These are phyloP conservation scores for Trichoderma sp. DNA, from an alignment of 2,329 filamentous ascomycete genomes.

Conservation along the genomic window DNA sequence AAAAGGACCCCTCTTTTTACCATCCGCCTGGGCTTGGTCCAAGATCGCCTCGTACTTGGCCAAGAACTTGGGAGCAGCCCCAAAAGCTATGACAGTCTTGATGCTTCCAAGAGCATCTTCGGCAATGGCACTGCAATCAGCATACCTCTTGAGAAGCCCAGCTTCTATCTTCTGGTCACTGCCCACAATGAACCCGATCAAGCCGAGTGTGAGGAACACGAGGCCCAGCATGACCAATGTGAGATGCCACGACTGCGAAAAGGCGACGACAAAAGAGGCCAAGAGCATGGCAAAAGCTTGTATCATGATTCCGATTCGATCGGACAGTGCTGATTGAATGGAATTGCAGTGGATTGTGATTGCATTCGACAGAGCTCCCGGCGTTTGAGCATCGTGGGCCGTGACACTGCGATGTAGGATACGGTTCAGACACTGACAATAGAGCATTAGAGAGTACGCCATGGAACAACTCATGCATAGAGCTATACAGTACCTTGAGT, in stretches of 20 bases:
- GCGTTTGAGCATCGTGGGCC: neutral
- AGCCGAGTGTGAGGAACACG: neutral
- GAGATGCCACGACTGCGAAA: neutral
- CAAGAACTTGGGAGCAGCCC: neutral
- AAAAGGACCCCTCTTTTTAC: neutral
- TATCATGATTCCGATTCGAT: neutral
- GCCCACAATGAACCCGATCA: neutral
- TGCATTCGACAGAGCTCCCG: neutral
- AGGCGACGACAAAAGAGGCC: neutral
- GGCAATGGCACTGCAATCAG: neutral
- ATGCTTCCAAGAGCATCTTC: neutral
- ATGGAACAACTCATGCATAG: neutral
- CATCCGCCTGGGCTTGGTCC: neutral
- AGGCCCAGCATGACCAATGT: neutral
- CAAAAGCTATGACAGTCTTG: neutral
- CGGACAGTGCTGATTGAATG: neutral
- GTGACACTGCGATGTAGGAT: neutral
- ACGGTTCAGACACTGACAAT: neutral
- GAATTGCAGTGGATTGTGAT: neutral
- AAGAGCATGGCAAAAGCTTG: neutral
- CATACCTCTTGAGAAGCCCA: neutral
- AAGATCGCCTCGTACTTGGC: neutral
- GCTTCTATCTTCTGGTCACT: neutral
- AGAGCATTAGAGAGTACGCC: neutral
- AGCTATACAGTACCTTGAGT: neutral